phyloP scores from a whole-genome alignment of 2,329 filamentous ascomycete species.

The Fusarium veterinarium region DNA sequence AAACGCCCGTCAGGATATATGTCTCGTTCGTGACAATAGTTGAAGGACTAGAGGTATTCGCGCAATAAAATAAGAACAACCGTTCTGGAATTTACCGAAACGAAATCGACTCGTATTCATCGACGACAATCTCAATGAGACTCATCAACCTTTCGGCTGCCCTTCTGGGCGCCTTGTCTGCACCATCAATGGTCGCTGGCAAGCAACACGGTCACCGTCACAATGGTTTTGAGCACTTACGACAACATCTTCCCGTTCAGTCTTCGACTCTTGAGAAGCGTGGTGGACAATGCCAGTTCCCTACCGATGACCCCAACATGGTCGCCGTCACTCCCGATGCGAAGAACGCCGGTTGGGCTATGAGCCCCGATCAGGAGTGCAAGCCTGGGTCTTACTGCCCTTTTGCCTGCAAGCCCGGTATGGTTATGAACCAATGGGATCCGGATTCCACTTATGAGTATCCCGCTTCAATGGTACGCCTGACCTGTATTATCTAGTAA shows the following conservation, averaged over 20 bases:
- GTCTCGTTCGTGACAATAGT: conserved; percentile 36
- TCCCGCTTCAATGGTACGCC: conserved; percentile 76
- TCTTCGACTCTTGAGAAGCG: conserved; percentile 61
- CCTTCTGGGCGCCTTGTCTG: conserved; percentile 61
- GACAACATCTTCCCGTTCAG: conserved; percentile 44
- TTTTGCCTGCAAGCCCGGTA: conserved; percentile 79
- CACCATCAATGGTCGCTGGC: conserved; percentile 51
- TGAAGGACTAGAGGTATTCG: conserved; percentile 30
- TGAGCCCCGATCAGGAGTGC: conserved; percentile 80
- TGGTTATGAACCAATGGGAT: conserved; percentile 85
- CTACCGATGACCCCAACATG: conserved; percentile 70
- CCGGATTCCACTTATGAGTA: conserved; percentile 75
- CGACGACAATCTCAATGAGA: conserved; percentile 60
- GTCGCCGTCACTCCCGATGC: conserved; percentile 73
- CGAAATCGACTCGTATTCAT: conserved; percentile 35
- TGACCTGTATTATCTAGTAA: neutral
- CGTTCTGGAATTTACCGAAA: conserved; percentile 28
- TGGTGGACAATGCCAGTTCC: conserved; percentile 71
- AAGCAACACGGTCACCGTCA: conserved; percentile 49
- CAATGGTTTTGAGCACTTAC: conserved; percentile 54
- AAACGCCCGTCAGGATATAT: conserved; percentile 22
- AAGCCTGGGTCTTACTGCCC: conserved; percentile 77
- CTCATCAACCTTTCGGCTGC: conserved; percentile 61
- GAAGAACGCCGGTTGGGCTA: conserved; percentile 80
- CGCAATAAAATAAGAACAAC: conserved; percentile 36